Percentiles rank a stretch among this genome's conserved stretches.
phyloP scores from a whole-genome alignment of 306 rosid genomes.

The Fragaria vesca region DNA sequence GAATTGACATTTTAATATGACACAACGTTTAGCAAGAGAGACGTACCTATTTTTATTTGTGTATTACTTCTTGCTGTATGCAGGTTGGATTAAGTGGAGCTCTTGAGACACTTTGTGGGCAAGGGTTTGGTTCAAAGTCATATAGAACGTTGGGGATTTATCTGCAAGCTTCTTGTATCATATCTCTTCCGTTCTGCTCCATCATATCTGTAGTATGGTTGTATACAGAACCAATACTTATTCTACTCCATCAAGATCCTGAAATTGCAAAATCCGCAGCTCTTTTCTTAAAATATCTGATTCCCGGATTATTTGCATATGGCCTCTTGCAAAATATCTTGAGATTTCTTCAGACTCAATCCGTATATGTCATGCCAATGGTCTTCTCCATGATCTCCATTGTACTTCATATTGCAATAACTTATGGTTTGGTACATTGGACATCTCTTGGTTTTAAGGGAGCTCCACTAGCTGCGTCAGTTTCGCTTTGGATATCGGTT shows the following conservation, averaged over 20 bases:
- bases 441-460: conserved; percentile 51
- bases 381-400: conserved; percentile 53
- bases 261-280: conserved; percentile 55
- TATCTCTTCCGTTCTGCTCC: conserved; percentile 48
- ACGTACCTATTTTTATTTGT: background rate
- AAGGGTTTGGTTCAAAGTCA: conserved; percentile 66
- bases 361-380: conserved; percentile 48
- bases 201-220: conserved; percentile 55
- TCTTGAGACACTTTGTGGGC: conserved; percentile 89
- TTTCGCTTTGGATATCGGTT: conserved; percentile 62
- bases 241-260: conserved; percentile 60
- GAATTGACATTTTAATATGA: background rate
- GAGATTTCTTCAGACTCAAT: conserved; percentile 78
- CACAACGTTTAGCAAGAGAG: background rate
- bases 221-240: conserved; percentile 55
- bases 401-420: conserved; percentile 42
- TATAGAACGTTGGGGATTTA: conserved; percentile 64
- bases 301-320: conserved; percentile 69
- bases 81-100: conserved; percentile 86
- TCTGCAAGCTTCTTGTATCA: conserved; percentile 72
- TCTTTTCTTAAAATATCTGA: conserved; percentile 49
- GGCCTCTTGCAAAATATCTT: conserved; percentile 62
- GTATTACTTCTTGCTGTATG: conserved; percentile 10
- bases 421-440: conserved; percentile 52
- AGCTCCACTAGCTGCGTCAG: conserved; percentile 66